Percentiles rank a stretch among this genome's conserved stretches.
Conservation (phyloP, 208 protist species). For the Leishmania mexicana region DNA sequence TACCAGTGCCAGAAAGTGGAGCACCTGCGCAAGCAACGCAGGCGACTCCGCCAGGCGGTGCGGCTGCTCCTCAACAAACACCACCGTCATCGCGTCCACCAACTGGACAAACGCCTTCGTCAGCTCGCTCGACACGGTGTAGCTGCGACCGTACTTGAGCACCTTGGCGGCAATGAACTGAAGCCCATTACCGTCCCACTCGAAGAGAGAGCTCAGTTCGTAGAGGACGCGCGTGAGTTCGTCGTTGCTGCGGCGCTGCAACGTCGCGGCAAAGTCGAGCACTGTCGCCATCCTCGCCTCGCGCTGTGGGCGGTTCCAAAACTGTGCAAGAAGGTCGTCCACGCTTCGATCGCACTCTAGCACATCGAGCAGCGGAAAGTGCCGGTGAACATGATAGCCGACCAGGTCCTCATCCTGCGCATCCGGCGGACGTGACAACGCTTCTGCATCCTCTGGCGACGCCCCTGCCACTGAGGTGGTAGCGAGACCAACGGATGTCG, state of each 20-base stretch:
- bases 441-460: neutral
- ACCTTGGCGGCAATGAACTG: slow-evolving; percentile 66
- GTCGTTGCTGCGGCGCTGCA: slow-evolving; percentile 57
- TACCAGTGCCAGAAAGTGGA: slow-evolving; percentile 85
- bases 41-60: slow-evolving; percentile 63
- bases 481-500: neutral
- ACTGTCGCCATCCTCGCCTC: slow-evolving; percentile 74
- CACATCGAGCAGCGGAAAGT: slow-evolving; percentile 75
- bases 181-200: slow-evolving; percentile 67
- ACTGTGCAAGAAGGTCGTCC: slow-evolving; percentile 75
- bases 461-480: neutral
- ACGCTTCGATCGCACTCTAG: slow-evolving; percentile 74
- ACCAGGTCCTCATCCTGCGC: slow-evolving; percentile 19
- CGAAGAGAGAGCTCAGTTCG: slow-evolving; percentile 72
- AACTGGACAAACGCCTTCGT: slow-evolving; percentile 67
- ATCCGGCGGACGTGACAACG: neutral
- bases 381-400: slow-evolving; percentile 57
- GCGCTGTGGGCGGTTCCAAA: slow-evolving; percentile 51
- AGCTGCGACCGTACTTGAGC: slow-evolving; percentile 72
- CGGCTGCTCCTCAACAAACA: slow-evolving; percentile 69
- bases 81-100: slow-evolving; percentile 60
- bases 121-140: slow-evolving; percentile 58
- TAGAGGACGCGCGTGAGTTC: slow-evolving; percentile 73
- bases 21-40: slow-evolving; percentile 58
- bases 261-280: slow-evolving; percentile 71